These are phyloP conservation scores for Rhodosporidiobolus odoratus DNA, from an alignment of 768 basidiomycete species.

Conservation along the genomic window DNA sequence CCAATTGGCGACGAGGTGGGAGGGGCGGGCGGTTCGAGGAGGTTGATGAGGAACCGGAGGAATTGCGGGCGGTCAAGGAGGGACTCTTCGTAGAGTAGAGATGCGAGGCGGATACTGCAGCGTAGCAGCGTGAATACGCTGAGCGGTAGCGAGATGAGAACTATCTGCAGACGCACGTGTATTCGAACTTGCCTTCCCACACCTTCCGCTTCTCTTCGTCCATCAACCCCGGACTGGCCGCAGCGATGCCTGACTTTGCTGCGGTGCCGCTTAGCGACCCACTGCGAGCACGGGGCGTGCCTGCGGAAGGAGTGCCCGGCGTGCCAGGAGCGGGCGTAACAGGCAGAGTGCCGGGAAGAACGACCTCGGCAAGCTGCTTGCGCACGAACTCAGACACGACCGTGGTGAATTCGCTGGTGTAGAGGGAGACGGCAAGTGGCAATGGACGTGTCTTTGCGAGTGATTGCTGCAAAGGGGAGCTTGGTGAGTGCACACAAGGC, in stretches of 20 bases:
- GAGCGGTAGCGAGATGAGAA: no score
- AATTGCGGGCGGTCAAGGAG: conserved; percentile 28
- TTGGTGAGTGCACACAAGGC: background rate
- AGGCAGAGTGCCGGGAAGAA: background rate
- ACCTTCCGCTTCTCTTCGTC: conserved; percentile 17
- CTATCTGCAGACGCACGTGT: conserved; percentile 16
- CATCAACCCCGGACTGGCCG: background rate
- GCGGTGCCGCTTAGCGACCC: background rate
- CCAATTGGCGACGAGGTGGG: background rate
- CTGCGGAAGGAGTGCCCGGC: background rate
- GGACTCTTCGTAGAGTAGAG: conserved; percentile 14
- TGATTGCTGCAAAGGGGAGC: conserved; percentile 10
- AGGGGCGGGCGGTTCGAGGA: conserved; percentile 8
- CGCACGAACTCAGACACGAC: conserved; percentile 38
- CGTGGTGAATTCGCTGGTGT: conserved; percentile 40
- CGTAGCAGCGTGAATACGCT: background rate
- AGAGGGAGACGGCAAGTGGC: conserved; percentile 21
- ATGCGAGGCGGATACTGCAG: conserved; percentile 14
- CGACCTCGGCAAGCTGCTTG: conserved; percentile 37
- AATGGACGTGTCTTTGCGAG: conserved; percentile 5
- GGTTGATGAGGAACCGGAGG: conserved; percentile 24
- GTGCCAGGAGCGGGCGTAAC: background rate
- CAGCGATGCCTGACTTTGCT: background rate
- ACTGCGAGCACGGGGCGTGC: background rate
- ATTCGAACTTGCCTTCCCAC: conserved; percentile 31